Conservation (phyloP, 2,329 filamentous ascomycete species). For the Pseudogymnoascus sp. region DNA sequence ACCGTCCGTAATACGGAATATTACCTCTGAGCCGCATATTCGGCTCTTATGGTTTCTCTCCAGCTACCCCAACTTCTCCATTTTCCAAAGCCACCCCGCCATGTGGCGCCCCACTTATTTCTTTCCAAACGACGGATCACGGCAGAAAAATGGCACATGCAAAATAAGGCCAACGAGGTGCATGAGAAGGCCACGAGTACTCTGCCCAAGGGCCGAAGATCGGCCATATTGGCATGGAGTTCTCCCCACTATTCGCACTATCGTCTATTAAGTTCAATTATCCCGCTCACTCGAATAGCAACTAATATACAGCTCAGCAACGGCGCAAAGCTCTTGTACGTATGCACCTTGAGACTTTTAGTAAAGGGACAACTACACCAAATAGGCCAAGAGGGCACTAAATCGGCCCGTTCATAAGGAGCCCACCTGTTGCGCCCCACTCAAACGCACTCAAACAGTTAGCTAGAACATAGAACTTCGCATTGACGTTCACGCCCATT, state of each 20-base stretch:
- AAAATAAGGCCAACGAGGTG: background rate
- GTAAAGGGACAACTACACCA: background rate
- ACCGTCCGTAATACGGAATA: background rate
- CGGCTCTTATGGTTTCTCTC: background rate
- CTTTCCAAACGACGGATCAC: background rate
- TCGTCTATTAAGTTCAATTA: background rate
- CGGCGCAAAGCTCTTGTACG: background rate
- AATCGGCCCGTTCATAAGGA: background rate
- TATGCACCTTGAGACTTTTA: background rate
- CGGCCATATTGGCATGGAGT: too few species aligned
- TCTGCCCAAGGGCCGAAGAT: too few species aligned
- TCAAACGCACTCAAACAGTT: too few species aligned
- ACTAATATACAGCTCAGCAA: background rate
- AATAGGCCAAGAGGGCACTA: background rate
- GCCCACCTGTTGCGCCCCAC: background rate
- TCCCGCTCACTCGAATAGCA: background rate
- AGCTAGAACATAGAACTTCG: background rate
- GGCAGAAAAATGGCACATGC: background rate
- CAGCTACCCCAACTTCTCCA: background rate
- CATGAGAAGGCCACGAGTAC: too few species aligned
- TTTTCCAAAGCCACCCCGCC: background rate
- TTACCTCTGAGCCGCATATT: background rate
- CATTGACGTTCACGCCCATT: background rate
- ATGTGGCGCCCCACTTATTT: background rate
- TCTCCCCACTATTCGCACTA: background rate